Base-by-base conservation (phyloP, 768 basidiomycete species). In the Cytidiella melzeri region DNA sequence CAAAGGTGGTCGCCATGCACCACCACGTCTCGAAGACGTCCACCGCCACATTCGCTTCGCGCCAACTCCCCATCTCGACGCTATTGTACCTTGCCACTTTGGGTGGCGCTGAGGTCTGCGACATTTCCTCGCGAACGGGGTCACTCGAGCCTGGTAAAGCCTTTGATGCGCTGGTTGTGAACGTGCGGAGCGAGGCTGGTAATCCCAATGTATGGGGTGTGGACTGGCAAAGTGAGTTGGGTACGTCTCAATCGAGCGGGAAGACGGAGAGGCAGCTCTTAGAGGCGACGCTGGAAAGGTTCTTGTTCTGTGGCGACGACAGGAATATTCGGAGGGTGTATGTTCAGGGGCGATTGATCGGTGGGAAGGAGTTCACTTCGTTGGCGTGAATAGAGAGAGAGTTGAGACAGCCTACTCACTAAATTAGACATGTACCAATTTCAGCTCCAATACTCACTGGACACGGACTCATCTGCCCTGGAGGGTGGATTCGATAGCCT, bases 1-100 rank as follows among this genome's bases (percentile, higher is more conserved):
- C 91, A 20, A 97, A 95, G 65, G 75, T 90, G 48, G 52, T 84
- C 43, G 74, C 80, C 40, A 71, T 84, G 61, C 72, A 79, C 51
- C 52, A 49, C 52, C 57, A 43, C 53, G 61, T 20, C n/a, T 18
- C 24, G 18, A n/a, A 23, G 3, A 37, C 53, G 24, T 42, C 54
- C 25, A n/a, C 23, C 9, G 24, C 11, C 26, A 19, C 26, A 5
- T 85, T 86, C 60, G 66, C 73, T 3, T 71, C 75, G 57, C 72
- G 72, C n/a, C 84, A 83, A 52, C 74, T 97, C 13, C 71, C 83
- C 2, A 73, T 92, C 40, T 69, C 86, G 5, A 80, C 90, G 1
- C 72, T 96, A 46, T 73, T 97, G 48, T 85, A 92, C 71, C 83
- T 97, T 45, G 94, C 95, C 7, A 98, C 95, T 3, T 69, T 86